Evolutionary conservation across 2,329 filamentous ascomycete species (phyloP).

Genomic region (Alternaria longipes): DNA sequence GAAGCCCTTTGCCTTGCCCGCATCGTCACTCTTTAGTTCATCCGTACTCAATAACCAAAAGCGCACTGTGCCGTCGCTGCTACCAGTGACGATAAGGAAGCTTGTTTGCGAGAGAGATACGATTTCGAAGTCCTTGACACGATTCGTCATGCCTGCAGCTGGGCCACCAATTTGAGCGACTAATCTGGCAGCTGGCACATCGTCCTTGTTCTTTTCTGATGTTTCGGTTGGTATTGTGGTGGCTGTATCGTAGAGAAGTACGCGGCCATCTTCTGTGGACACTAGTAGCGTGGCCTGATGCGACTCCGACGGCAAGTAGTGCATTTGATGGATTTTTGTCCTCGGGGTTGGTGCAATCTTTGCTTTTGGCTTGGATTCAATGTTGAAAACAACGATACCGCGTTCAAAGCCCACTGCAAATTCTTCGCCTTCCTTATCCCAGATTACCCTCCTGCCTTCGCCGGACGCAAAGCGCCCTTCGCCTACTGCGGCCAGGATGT

Average conservation of each 20-base stretch:
- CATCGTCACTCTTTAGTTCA: constrained; percentile 33
- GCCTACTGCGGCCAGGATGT: constrained; percentile 76
- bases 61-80: constrained; percentile 86
- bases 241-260: constrained; percentile 82
- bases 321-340: constrained; percentile 85
- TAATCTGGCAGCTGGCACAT: constrained; percentile 67
- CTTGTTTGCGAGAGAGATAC: constrained; percentile 57
- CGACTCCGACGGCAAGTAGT: constrained; percentile 68
- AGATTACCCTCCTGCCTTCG: constrained; percentile 83
- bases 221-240: constrained; percentile 53
- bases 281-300: constrained; percentile 71
- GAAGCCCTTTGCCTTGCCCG: constrained; percentile 31
- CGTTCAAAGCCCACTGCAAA: constrained; percentile 91
- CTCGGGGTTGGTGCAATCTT: constrained; percentile 71
- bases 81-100: constrained; percentile 72
- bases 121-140: constrained; percentile 89
- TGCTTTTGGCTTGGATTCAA: constrained; percentile 84
- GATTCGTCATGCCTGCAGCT: constrained; percentile 69
- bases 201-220: constrained; percentile 54
- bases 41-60: constrained; percentile 70
- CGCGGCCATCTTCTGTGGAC: constrained; percentile 88
- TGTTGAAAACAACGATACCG: constrained; percentile 83
- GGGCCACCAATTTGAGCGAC: constrained; percentile 83
- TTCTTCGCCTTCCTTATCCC: constrained; percentile 80
- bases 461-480: constrained; percentile 80